Percentiles rank a stretch among this genome's conserved stretches.
These are phyloP conservation scores for Nepenthes alata DNA, from an alignment of 179 eudicot species.

Conservation along the genomic window DNA sequence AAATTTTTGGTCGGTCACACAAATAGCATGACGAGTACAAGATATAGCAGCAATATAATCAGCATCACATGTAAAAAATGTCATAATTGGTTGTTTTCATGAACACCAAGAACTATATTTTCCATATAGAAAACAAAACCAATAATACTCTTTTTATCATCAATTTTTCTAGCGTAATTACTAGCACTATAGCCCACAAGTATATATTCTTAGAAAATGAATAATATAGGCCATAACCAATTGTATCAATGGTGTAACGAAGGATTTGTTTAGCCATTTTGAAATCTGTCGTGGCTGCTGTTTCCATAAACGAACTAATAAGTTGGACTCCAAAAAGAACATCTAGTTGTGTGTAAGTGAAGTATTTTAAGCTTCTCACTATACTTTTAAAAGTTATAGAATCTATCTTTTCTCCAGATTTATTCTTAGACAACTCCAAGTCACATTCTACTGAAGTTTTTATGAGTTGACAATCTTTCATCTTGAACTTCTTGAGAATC, in stretches of 20 bases:
- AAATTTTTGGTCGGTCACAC: too few relatives aligned
- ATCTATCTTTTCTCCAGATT: neutral
- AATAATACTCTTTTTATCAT: neutral
- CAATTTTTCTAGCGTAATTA: slow-evolving; percentile 3
- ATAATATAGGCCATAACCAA: slow-evolving; percentile 1
- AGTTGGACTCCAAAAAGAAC: neutral
- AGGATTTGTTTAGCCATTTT: neutral
- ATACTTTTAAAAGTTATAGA: neutral
- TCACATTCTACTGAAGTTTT: neutral
- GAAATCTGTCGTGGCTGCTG: neutral
- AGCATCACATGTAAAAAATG: slow-evolving; percentile 3
- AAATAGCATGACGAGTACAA: slow-evolving; percentile 3
- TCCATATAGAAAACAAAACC: neutral
- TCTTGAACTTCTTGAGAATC: slow-evolving; percentile 3
- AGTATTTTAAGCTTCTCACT: neutral
- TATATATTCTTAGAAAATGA: neutral
- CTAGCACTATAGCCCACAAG: neutral
- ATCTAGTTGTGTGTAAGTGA: neutral
- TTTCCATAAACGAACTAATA: neutral
- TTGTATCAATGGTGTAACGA: neutral
- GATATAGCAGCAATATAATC: slow-evolving; percentile 4
- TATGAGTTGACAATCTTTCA: neutral
- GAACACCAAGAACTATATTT: neutral
- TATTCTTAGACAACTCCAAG: neutral
- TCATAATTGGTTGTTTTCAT: neutral